These are phyloP conservation scores for Psidium guajava DNA, from an alignment of 345 rosid genomes.

Conservation along the genomic window DNA sequence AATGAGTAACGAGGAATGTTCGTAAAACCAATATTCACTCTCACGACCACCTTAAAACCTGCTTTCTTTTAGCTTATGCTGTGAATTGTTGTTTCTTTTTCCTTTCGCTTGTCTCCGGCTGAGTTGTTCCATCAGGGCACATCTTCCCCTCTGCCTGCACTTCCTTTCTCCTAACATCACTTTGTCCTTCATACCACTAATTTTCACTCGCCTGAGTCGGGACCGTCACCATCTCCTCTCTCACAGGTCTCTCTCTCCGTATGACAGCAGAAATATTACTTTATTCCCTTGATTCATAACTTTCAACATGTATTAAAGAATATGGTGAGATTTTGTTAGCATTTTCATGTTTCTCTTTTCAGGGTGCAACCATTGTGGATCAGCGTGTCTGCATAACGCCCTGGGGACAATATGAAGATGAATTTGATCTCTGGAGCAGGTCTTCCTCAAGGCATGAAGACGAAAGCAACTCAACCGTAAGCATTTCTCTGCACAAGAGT, in stretches of 20 bases:
- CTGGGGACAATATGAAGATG: conserved; percentile 61
- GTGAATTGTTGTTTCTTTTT: not conserved
- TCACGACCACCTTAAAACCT: not conserved
- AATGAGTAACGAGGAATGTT: not conserved
- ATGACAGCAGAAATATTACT: not conserved
- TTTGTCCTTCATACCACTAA: too few species aligned
- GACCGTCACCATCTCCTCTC: not conserved
- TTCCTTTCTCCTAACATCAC: not conserved
- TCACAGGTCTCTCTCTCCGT: not conserved
- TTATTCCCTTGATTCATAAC: not conserved
- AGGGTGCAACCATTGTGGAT: conserved; percentile 75
- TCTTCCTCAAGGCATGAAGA: conserved; percentile 17
- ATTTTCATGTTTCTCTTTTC: not conserved
- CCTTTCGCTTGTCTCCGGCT: not conserved
- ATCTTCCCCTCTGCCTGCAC: not conserved
- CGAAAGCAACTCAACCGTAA: conserved; percentile 40
- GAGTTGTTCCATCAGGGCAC: not conserved
- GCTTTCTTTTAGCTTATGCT: not conserved
- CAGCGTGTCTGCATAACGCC: conserved; percentile 65
- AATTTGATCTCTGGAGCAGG: conserved; percentile 44
- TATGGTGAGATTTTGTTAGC: not conserved
- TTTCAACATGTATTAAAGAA: not conserved
- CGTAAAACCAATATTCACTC: not conserved
- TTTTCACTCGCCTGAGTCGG: not conserved
- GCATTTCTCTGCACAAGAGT: not conserved